These are phyloP conservation scores for Musa troglodytarum DNA, from an alignment of 176 grass and related monocot genomes.

Conservation along the genomic window DNA sequence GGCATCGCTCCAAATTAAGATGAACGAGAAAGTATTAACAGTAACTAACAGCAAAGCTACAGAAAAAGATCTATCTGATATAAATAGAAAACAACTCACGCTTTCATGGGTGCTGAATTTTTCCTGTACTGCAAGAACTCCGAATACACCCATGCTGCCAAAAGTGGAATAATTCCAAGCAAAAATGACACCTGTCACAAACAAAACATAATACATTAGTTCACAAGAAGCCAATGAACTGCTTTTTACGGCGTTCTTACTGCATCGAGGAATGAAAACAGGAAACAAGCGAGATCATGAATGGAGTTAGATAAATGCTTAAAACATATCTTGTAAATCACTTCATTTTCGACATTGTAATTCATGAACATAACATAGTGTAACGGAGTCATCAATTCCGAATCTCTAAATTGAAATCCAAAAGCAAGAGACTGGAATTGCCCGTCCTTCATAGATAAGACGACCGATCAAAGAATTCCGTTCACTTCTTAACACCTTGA, in stretches of 20 bases:
- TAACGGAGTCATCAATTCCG: background rate
- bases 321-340: background rate
- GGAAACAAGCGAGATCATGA: background rate
- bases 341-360: background rate
- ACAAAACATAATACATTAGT: slow-evolving; percentile 13
- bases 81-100: slow-evolving; percentile 42
- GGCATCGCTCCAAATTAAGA: background rate
- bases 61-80: background rate
- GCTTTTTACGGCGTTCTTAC: background rate
- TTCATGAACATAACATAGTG: background rate
- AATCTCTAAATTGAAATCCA: background rate
- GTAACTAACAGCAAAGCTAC: background rate
- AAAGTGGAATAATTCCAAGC: slow-evolving; percentile 72
- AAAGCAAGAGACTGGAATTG: background rate
- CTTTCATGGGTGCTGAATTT: slow-evolving; percentile 46
- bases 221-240: background rate
- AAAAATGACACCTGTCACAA: slow-evolving; percentile 51
- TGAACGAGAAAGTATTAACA: background rate
- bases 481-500: background rate
- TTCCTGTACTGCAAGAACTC: slow-evolving; percentile 63
- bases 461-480: background rate
- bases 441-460: background rate
- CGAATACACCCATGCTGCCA: slow-evolving; percentile 62
- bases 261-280: background rate
- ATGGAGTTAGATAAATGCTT: background rate